Evolutionary conservation across 176 grass and related monocot genomes (phyloP).

Genomic region (Rhynchospora pubera): DNA sequence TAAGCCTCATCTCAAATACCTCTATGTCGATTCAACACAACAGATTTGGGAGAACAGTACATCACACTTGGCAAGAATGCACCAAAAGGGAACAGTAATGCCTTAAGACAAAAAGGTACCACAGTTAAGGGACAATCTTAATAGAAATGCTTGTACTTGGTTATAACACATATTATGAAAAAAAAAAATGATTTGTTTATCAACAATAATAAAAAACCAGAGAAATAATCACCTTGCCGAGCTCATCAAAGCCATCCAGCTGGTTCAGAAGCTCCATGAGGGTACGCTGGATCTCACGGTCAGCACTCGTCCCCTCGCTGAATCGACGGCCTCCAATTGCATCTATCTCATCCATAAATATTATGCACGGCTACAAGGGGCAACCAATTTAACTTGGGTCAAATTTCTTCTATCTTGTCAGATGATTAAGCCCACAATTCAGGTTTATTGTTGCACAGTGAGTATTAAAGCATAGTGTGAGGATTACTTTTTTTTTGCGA

Average conservation of each 20-base stretch:
- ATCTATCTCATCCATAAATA: slow-evolving; percentile 99
- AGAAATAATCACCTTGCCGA: slow-evolving; percentile 65
- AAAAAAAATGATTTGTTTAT: background rate
- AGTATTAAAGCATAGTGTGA: background rate
- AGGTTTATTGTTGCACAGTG: background rate
- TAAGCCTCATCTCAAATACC: background rate
- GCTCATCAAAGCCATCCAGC: slow-evolving; percentile 89
- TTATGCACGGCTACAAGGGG: slow-evolving; percentile 71
- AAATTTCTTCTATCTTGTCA: background rate
- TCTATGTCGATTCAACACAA: background rate
- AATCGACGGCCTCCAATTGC: slow-evolving; percentile 91
- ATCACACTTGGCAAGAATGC: background rate
- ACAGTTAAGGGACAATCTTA: background rate
- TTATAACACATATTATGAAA: background rate
- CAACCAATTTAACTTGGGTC: background rate
- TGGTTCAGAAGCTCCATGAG: slow-evolving; percentile 97
- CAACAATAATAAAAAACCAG: background rate
- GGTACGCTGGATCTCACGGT: slow-evolving; percentile 92
- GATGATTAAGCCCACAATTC: background rate
- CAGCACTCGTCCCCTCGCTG: slow-evolving; percentile 90
- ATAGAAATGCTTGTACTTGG: background rate
- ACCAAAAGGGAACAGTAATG: background rate
- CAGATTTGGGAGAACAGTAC: background rate
- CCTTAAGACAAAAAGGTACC: background rate
- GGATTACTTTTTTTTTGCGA: background rate